Conservation (phyloP, 768 basidiomycete species). For the Kwoniella bestiolae region DNA sequence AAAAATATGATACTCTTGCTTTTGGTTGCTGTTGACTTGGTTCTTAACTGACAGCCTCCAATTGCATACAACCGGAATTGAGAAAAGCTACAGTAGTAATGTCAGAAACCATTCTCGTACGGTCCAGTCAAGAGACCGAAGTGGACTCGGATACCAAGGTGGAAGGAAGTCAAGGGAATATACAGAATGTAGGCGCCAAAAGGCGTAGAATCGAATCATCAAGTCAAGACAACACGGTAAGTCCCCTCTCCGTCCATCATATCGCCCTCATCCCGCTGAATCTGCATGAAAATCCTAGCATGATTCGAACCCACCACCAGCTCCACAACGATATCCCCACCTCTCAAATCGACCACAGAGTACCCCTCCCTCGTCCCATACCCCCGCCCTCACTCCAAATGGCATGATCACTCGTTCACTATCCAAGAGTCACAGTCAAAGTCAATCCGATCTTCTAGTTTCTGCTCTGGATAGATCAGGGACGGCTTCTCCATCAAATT, state of each 20-base stretch:
- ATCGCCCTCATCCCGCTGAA: too few relatives aligned
- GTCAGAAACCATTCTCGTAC: too few relatives aligned
- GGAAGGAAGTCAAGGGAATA: not conserved
- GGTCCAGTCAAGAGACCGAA: not conserved
- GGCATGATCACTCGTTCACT: slow-evolving; percentile 4
- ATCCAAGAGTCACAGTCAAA: too few relatives aligned
- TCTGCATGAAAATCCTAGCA: too few relatives aligned
- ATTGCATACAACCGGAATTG: too few relatives aligned
- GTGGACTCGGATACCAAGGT: not conserved
- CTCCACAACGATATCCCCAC: not conserved
- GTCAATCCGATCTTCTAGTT: not conserved
- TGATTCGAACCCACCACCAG: not conserved
- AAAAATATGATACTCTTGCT: too few relatives aligned
- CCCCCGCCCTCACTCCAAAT: not conserved
- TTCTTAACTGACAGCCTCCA: too few relatives aligned
- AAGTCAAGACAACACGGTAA: not conserved
- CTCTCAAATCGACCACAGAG: not conserved
- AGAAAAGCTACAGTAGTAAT: too few relatives aligned
- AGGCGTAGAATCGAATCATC: not conserved
- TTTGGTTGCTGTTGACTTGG: too few relatives aligned
- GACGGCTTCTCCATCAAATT: too few relatives aligned
- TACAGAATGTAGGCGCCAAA: not conserved
- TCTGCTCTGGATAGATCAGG: not conserved
- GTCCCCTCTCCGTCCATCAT: too few relatives aligned
- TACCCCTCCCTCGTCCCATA: not conserved